A percentile compares a stretch with the other conserved stretches of the same genome.
Evolutionary conservation across 2,329 filamentous ascomycete species (phyloP).

Genomic region (Coniochaeta hoffmannii): DNA sequence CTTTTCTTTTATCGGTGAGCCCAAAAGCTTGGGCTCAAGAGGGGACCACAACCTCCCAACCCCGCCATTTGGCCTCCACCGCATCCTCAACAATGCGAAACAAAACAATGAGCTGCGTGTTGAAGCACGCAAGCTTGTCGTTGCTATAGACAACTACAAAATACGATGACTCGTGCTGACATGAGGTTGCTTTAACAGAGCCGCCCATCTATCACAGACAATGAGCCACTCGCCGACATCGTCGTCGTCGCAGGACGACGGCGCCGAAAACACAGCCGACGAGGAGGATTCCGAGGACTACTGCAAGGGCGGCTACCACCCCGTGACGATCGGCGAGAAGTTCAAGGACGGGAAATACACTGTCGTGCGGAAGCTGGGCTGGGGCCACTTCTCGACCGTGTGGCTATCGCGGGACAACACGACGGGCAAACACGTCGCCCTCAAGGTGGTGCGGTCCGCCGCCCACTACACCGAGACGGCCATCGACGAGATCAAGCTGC

Average conservation of each 20-base stretch:
- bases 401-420: conserved; percentile 78
- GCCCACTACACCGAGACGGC: conserved; percentile 99
- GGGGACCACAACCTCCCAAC: neutral
- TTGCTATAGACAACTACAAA: conserved; percentile 2
- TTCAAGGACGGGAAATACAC: conserved; percentile 98
- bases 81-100: neutral
- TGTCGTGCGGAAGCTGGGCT: conserved; percentile 90
- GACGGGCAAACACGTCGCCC: conserved; percentile 86
- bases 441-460: conserved; percentile 96
- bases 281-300: conserved; percentile 99
- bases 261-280: conserved; percentile 86
- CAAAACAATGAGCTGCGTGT: neutral
- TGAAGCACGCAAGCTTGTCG: neutral
- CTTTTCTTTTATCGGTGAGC: neutral
- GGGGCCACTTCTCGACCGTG: conserved; percentile 99
- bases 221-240: conserved; percentile 69
- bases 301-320: conserved; percentile 98
- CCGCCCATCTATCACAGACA: conserved; percentile 47
- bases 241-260: conserved; percentile 72
- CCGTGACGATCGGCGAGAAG: conserved; percentile 86
- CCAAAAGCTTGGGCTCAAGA: neutral
- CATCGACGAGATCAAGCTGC: conserved; percentile 96
- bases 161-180: conserved; percentile 18
- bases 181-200: conserved; percentile 30
- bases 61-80: neutral